Evolutionary conservation across 805 yeast genomes (phyloP), one percentile per base, ranked within the genome.

Genomic region (Candida ovalis): DNA sequence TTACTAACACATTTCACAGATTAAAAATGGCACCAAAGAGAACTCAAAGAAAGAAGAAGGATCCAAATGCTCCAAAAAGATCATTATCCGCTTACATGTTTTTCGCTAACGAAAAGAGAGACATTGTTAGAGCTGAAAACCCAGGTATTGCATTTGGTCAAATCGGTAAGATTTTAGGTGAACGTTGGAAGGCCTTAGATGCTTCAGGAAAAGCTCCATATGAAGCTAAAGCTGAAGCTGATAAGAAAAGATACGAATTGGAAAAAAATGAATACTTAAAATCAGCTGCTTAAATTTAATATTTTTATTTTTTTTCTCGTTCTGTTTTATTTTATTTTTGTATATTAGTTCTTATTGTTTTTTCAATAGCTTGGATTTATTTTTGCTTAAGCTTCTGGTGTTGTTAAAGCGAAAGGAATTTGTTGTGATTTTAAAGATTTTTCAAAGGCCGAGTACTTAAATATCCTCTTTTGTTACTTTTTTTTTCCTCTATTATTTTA

Each of bases 61-160:
- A 88, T 72, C 96, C 99, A 76, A 91, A 92, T 72, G 99, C 99
- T 57, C 99, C 99, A 71, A 94, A 94, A 88, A 88, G 98, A 74
- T 89, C 97, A 23, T 76, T 94, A 69, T 89, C 97, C 52, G 97
- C 98, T 43, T 94, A 92, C 84, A 91, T 94, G 98, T 92, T 88
- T 82, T 94, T 91, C 67, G 98, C 99, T 62, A 90, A 89, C 69
- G 97, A 90, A 67, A 87, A 88, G 80, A 91, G 99, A 79, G 97
- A 92, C 73, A 81, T 82, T 56, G 96, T 94, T 59, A 84, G 96
- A 71, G 84, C 92, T 54, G 98, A 91, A 71, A 89, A 92, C 80
- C 97, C 98, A 63, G 97, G 96, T 68, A 87, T 91, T 61, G 74
- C 91, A 39, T 94, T 94, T 65, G 99, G 95, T 59, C 95, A 90